A percentile compares a stretch with the other conserved stretches of the same genome.
phyloP scores from a whole-genome alignment of 176 grass and related monocot species.

The Thinopyrum elongatum region DNA sequence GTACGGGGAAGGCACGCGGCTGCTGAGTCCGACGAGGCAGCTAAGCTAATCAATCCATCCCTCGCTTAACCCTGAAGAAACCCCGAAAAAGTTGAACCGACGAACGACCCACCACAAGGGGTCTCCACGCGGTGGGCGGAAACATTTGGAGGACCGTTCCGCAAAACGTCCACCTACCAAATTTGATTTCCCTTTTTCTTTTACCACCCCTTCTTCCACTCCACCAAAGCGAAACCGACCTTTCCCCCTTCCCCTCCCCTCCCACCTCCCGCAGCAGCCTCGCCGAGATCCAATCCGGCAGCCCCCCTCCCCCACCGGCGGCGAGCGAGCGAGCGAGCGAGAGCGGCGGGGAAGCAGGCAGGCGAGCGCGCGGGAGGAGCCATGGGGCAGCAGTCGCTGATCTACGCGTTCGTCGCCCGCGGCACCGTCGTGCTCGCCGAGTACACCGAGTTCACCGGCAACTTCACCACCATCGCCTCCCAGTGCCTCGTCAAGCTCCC shows the following conservation, averaged over 20 bases:
- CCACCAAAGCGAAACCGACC: conserved; percentile 37
- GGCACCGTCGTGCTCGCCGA: conserved; percentile 87
- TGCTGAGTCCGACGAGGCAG: conserved; percentile 11
- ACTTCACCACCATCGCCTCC: conserved; percentile 93
- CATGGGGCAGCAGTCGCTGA: conserved; percentile 95
- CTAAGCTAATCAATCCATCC: background rate
- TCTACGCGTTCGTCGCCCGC: conserved; percentile 93
- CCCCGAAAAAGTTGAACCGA: background rate
- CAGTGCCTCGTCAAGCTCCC: conserved; percentile 93
- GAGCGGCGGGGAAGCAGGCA: background rate
- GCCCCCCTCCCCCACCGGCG: background rate
- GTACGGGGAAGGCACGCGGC: background rate
- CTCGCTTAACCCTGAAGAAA: conserved; percentile 21
- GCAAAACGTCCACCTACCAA: conserved; percentile 13
- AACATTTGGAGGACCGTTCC: conserved; percentile 1
- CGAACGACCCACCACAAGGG: background rate
- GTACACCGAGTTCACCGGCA: conserved; percentile 93
- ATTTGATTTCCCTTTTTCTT: conserved; percentile 32
- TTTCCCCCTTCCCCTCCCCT: conserved; percentile 9
- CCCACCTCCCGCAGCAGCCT: background rate
- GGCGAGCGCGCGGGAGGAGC: background rate
- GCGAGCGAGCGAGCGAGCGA: background rate
- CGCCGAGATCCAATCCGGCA: conserved; percentile 43
- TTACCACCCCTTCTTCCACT: conserved; percentile 9
- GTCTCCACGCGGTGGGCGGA: background rate